Evolutionary conservation across 345 rosid genomes (phyloP).

Genomic region (Raphanus raphanistrum): DNA sequence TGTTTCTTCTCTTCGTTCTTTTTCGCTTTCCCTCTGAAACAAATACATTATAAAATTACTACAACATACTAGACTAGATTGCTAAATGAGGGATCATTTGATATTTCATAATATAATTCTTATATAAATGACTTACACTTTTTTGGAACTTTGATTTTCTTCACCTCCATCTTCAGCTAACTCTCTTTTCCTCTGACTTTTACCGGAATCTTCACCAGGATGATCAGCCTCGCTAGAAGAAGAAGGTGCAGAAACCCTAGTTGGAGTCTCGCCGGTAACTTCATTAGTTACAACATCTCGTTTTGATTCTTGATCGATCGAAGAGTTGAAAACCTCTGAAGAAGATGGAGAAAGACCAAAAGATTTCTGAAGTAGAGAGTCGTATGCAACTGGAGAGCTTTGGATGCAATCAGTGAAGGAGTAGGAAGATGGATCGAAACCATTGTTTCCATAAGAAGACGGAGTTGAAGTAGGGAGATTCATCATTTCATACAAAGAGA

Average conservation of each 20-base stretch:
- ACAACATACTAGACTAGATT: neutral
- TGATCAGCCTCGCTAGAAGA: constrained; percentile 66
- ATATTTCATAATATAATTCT: neutral
- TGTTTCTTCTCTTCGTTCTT: constrained; percentile 52
- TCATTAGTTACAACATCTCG: constrained; percentile 32
- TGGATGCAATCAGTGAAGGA: constrained; percentile 61
- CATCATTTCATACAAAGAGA: constrained; percentile 34
- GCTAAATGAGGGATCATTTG: neutral
- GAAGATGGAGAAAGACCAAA: constrained; percentile 57
- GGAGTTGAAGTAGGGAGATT: constrained; percentile 26
- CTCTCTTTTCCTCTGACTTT: constrained; percentile 41
- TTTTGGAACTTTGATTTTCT: constrained; percentile 52
- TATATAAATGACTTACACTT: constrained; percentile 43
- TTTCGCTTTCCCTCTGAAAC: constrained; percentile 53
- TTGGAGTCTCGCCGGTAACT: constrained; percentile 31
- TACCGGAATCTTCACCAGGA: constrained; percentile 58
- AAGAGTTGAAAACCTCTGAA: constrained; percentile 50
- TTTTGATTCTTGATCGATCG: constrained; percentile 41
- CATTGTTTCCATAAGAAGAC: constrained; percentile 28
- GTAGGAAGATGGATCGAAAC: constrained; percentile 48
- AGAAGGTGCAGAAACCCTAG: constrained; percentile 60
- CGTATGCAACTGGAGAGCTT: constrained; percentile 49
- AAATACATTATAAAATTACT: neutral
- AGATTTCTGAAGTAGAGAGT: constrained; percentile 49
- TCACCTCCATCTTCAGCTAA: constrained; percentile 42